Percentiles rank a stretch among this genome's conserved stretches.
These are phyloP conservation scores for Cryoendolithus antarcticus DNA, from an alignment of 2,329 filamentous ascomycete genomes.

Conservation along the genomic window DNA sequence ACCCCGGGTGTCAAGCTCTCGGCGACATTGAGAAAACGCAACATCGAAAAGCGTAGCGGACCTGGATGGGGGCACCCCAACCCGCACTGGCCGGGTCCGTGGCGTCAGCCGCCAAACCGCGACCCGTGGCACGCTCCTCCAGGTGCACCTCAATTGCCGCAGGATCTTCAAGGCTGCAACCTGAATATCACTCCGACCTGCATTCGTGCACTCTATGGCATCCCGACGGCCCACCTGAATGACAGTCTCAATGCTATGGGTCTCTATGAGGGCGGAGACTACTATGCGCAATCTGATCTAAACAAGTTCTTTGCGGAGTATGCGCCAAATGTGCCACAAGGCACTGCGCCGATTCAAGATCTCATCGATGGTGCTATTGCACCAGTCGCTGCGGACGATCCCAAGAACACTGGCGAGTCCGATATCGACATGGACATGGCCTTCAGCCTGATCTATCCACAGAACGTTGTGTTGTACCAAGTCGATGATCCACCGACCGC, in stretches of 20 bases:
- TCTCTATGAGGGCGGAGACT: slow-evolving; percentile 41
- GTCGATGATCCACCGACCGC: slow-evolving; percentile 25
- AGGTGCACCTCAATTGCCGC: background rate
- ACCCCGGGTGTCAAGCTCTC: slow-evolving; percentile 30
- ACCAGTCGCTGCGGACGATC: slow-evolving; percentile 18
- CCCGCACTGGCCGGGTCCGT: too few relatives aligned
- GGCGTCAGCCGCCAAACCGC: too few relatives aligned
- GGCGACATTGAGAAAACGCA: slow-evolving; percentile 15
- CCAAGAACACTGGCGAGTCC: slow-evolving; percentile 36
- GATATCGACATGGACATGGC: slow-evolving; percentile 44
- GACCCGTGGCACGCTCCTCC: too few relatives aligned
- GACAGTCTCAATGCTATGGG: slow-evolving; percentile 38
- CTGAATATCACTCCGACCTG: slow-evolving; percentile 46
- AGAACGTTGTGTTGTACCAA: slow-evolving; percentile 39
- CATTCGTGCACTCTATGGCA: slow-evolving; percentile 25
- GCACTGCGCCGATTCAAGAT: slow-evolving; percentile 27
- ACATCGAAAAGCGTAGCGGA: too few relatives aligned
- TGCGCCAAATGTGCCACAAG: slow-evolving; percentile 24
- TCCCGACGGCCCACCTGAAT: slow-evolving; percentile 24
- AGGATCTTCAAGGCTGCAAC: slow-evolving; percentile 35
- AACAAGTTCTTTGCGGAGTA: slow-evolving; percentile 24
- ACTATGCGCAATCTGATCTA: slow-evolving; percentile 31
- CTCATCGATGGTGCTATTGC: slow-evolving; percentile 29
- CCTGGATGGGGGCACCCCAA: too few relatives aligned
- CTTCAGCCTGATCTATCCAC: slow-evolving; percentile 41